Base-by-base conservation (phyloP, 768 basidiomycete species). In the Lentinula aciculospora region DNA sequence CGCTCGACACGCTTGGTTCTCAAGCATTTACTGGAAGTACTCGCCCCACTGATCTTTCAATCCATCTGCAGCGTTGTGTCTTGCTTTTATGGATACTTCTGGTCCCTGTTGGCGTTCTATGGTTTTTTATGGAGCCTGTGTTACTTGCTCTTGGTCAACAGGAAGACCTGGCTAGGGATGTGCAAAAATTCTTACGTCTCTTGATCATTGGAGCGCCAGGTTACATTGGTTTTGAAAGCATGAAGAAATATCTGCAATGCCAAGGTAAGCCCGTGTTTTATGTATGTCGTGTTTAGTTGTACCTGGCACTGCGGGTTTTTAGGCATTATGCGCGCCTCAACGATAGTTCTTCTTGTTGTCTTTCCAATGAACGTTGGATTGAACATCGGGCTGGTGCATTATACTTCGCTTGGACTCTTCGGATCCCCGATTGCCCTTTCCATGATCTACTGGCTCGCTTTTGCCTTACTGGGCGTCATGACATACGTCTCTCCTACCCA, bases 161-260 rank as follows among this genome's bases (percentile, higher is more conserved):
- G 3, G 71, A 63, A 17, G 67, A 66, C 9, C 79, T 91, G 39
- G 81, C 83, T 60, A 69, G 68, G 45, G 81, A 86, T 61, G 85
- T 87, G 0, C 84, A 90, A 64, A 62, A 65, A 13, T 89, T 88
- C 65, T 71, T 91, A 63, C 82, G 88, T 7, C 67, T 89, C 29
- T 71, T 90, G 47, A 75, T 84, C 45, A 44, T 84, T 39, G 86
- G 82, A 1, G 85, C 83, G 0, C 89, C 89, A 0, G 88, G 81
- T 2, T 89, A 88, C 64, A 82, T 89, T 63, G 86, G 81, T 2
- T 89, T 89, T 58, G 87, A 91, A 67, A 84, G 81, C 57, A 72
- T 89, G 63, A 90, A 90, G 68, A 90, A 88, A 69, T 91, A 89
- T 68, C 67, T 91, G 25, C 89, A 89, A 65, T 89, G 87, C 58